Percentiles rank a stretch among this genome's conserved stretches.
phyloP scores from a whole-genome alignment of 2,329 filamentous ascomycete species.

The Thyridium curvatum region DNA sequence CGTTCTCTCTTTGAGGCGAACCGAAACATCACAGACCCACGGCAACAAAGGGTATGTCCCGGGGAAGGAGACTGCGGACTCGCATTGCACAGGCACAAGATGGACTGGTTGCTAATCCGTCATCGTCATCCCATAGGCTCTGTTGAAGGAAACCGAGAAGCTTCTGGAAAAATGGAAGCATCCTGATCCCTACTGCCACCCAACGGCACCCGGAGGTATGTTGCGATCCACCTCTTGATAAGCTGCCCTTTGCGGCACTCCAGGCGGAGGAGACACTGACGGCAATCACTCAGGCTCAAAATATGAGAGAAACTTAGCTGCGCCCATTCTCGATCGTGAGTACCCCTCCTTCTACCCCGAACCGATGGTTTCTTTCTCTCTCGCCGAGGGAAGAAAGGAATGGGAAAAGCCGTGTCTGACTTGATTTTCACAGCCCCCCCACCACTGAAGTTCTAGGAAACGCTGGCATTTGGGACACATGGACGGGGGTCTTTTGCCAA shows the following conservation, averaged over 20 bases:
- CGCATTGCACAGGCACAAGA: constrained; percentile 5
- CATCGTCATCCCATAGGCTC: constrained; percentile 46
- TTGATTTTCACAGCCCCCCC: constrained; percentile 35
- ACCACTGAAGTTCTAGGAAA: constrained; percentile 37
- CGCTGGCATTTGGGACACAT: no score
- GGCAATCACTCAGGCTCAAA: constrained; percentile 64
- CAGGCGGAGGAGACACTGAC: constrained; percentile 2
- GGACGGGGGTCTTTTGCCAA: no score
- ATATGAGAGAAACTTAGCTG: constrained; percentile 87
- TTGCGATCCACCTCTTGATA: no score
- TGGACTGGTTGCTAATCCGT: constrained; percentile 4
- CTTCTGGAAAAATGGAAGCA: constrained; percentile 94
- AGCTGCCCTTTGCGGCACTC: no score
- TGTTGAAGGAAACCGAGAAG: constrained; percentile 84
- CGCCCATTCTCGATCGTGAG: constrained; percentile 76
- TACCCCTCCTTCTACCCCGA: constrained; percentile 16
- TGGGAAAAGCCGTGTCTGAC: constrained; percentile 11
- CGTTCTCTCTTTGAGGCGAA: constrained; percentile 94
- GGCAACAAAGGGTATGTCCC: constrained; percentile 70
- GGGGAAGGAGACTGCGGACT: constrained; percentile 1
- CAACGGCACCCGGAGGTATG: constrained; percentile 88
- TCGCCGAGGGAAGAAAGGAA: no score
- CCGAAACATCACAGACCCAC: constrained; percentile 73
- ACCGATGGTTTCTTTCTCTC: neutral
- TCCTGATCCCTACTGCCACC: constrained; percentile 84